A percentile compares a stretch with the other conserved stretches of the same genome.
These are phyloP conservation scores for Trypanosoma avium DNA, from an alignment of 208 protist genomes.

Conservation along the genomic window DNA sequence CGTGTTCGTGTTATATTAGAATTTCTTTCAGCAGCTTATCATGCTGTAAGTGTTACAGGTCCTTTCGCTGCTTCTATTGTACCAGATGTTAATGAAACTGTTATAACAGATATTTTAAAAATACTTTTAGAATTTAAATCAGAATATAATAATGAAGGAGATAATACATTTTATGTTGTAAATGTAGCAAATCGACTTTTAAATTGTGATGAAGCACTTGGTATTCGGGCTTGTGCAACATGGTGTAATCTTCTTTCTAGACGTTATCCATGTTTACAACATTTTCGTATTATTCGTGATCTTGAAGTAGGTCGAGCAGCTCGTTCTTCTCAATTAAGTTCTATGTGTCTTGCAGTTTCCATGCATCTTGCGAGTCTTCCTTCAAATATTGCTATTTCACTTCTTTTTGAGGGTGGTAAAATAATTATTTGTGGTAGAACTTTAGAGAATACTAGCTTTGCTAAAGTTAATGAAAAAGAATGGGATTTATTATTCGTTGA, in stretches of 20 bases:
- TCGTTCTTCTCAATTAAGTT: constrained; percentile 35
- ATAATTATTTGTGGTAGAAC: not conserved
- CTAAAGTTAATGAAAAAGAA: constrained; percentile 8
- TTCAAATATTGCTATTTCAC: constrained; percentile 11
- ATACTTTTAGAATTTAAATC: constrained; percentile 34
- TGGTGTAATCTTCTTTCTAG: constrained; percentile 59
- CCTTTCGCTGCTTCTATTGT: constrained; percentile 40
- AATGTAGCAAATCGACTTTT: constrained; percentile 46
- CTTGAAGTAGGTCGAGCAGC: constrained; percentile 47
- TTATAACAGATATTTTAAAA: constrained; percentile 37
- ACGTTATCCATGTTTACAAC: constrained; percentile 60
- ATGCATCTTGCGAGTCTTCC: constrained; percentile 29
- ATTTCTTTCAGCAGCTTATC: constrained; percentile 66
- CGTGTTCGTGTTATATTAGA: constrained; percentile 36
- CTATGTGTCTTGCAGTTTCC: constrained; percentile 31
- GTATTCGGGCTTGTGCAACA: constrained; percentile 37
- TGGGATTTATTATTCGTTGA: constrained; percentile 12
- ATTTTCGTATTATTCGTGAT: constrained; percentile 61
- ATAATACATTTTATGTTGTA: constrained; percentile 30
- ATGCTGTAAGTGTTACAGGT: constrained; percentile 55
- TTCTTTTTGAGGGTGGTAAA: constrained; percentile 27
- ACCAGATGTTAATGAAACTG: constrained; percentile 16
- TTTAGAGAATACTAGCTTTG: constrained; percentile 6
- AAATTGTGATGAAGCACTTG: constrained; percentile 37
- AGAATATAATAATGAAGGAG: not conserved